phyloP scores from a whole-genome alignment of 164 flowering plant genomes.

The Piper betle region DNA sequence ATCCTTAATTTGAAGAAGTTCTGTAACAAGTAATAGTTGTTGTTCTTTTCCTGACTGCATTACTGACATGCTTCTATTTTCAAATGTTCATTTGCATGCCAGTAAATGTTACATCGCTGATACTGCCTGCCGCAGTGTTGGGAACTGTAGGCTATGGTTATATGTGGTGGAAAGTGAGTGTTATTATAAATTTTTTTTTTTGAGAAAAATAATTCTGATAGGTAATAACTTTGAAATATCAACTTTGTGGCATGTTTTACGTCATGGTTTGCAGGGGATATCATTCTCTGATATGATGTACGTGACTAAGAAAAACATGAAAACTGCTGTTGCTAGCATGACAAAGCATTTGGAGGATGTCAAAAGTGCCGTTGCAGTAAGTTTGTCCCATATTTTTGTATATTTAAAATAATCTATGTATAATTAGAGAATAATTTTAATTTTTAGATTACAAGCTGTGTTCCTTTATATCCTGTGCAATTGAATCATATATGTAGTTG shows the following conservation, averaged over 20 bases:
- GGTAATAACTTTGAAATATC: not conserved
- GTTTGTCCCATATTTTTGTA: not conserved
- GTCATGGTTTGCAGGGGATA: constrained; percentile 41
- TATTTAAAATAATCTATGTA: no score
- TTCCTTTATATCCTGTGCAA: not conserved
- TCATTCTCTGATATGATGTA: constrained; percentile 81
- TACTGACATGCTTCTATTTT: not conserved
- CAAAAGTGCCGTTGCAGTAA: constrained; percentile 61
- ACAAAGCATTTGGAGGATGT: constrained; percentile 68
- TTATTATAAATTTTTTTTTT: no score
- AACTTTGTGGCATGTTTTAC: not conserved
- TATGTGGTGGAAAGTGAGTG: constrained; percentile 96
- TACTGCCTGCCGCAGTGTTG: constrained; percentile 58
- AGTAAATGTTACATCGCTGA: constrained; percentile 38
- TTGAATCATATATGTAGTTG: not conserved
- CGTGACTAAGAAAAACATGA: constrained; percentile 79
- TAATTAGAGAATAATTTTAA: no score
- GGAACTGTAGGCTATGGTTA: constrained; percentile 88
- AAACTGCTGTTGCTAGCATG: constrained; percentile 78
- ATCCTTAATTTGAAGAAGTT: no score
- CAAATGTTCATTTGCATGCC: constrained; percentile 2
- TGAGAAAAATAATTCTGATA: no score
- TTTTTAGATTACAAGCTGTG: not conserved
- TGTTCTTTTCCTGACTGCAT: not conserved
- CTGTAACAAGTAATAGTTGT: no score